Conservation (phyloP, 1,139 yeast species). For the Pichia sp. region DNA sequence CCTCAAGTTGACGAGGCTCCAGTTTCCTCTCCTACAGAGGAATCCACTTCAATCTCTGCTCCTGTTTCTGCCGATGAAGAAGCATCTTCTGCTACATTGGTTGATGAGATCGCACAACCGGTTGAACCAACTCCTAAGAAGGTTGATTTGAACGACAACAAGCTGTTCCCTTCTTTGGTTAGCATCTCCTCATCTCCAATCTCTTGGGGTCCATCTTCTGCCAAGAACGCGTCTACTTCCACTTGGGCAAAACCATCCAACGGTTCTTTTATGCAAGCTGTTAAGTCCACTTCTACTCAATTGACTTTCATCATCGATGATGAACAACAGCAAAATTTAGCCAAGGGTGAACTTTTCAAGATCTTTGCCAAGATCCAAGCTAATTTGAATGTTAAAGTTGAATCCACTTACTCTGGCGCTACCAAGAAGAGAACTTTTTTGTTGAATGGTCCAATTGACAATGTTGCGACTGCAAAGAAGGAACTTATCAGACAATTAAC, state of each 20-base stretch:
- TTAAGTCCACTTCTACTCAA: conserved; percentile 47
- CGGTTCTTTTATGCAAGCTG: conserved; percentile 28
- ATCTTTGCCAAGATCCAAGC: conserved; percentile 57
- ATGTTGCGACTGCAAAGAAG: conserved; percentile 67
- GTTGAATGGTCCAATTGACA: conserved; percentile 67
- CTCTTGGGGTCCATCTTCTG: conserved; percentile 21
- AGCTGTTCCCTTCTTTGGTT: conserved; percentile 72
- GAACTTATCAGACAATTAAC: conserved; percentile 73
- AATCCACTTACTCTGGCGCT: conserved; percentile 73
- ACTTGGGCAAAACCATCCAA: conserved; percentile 10
- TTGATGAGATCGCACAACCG: conserved; percentile 4
- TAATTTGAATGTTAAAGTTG: conserved; percentile 61
- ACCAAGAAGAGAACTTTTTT: conserved; percentile 81
- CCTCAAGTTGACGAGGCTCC: no score
- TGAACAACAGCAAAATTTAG: conserved; percentile 56
- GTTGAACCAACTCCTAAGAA: conserved; percentile 16
- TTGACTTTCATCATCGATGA: conserved; percentile 68
- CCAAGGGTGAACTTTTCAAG: conserved; percentile 60
- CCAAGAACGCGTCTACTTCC: conserved; percentile 21
- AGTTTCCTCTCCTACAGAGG: conserved; percentile 1
- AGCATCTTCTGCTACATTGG: conserved; percentile 6
- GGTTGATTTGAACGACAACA: conserved; percentile 36
- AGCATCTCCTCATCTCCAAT: conserved; percentile 28
- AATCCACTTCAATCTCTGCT: conserved; percentile 3
- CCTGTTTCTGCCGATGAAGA: conserved; percentile 4